Base-by-base conservation (phyloP, 805 yeast species). In the Brettanomyces naardenensis region DNA sequence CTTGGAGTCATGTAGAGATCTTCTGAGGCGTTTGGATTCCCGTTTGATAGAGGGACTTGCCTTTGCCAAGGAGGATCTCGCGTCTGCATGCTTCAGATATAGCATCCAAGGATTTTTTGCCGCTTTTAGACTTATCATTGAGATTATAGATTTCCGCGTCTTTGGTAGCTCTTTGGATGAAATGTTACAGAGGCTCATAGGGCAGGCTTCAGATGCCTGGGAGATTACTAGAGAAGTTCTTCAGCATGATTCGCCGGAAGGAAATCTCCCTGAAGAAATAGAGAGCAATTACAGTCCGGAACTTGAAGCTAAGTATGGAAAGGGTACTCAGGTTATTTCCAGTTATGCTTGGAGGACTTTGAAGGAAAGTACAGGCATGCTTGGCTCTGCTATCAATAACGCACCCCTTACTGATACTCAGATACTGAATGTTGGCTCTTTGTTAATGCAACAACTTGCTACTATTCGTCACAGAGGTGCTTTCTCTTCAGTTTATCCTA, bases 381-480 rank as follows among this genome's bases (percentile, higher is more conserved):
- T 86, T 17, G 68, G 69, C 7, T 49, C 51, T 1, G 45, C 45
- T 3, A 50, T 56, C 3, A 31, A 17, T 10, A 29, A 18, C 3
- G 40, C 33, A 4, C 56, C 66, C 0, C 45, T 71, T 2, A 41
- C 48, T 2, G 52, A 55, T 13, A 47, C 45, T 3, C 28, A 32
- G 6, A 51, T 71, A n/a, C 35, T 63, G 11, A 34, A 44, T 3
- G 47, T 67, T 22, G 85, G 92, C 9, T 68, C 71, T 1, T 50
- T 80, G 5, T 56, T 86, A 3, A 66, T 82, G 40, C 70, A 64
- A 9, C 95, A 88, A 53, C 62, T 92, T 26, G 69, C 85, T 3
- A 66, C 76, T 0, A 80, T 89, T 17, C 74, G 89, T 32, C 97
- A 92, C 49, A 71, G 94, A 43, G 97, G 97, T 23, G 95, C 97